phyloP scores from a whole-genome alignment of 2,329 filamentous ascomycete species.

The Emergomyces orientalis region DNA sequence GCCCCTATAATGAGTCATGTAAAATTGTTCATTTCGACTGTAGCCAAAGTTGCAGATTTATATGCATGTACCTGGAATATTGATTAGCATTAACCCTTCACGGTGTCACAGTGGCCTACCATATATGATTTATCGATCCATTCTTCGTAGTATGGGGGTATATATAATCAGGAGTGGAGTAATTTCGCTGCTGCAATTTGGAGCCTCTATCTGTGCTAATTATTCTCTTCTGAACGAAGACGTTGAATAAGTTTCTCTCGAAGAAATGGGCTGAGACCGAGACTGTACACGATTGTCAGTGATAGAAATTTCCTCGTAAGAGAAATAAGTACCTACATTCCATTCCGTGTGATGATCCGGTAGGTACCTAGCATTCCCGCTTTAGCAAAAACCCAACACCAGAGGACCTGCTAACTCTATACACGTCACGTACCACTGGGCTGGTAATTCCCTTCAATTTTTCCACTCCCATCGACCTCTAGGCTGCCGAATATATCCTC shows the following conservation, averaged over 20 bases:
- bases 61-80: too few relatives aligned
- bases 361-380: slow-evolving; percentile 42
- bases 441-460: slow-evolving; percentile 51
- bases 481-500: slow-evolving; percentile 59
- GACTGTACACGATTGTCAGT: slow-evolving; percentile 22
- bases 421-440: slow-evolving; percentile 45
- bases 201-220: slow-evolving; percentile 20
- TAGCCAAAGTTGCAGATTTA: not conserved
- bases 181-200: not conserved
- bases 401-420: too few relatives aligned
- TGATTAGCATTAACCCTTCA: not conserved
- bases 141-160: not conserved
- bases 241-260: slow-evolving; percentile 42
- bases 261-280: slow-evolving; percentile 42
- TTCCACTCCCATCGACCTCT: slow-evolving; percentile 50
- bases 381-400: not conserved
- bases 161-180: not conserved
- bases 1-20: not conserved
- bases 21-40: not conserved
- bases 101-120: not conserved
- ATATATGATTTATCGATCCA: not conserved
- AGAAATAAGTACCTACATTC: slow-evolving; percentile 39
- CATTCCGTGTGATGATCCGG: slow-evolving; percentile 50
- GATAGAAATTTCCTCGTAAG: not conserved
- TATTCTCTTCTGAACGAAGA: slow-evolving; percentile 27